A percentile compares a stretch with the other conserved stretches of the same genome.
phyloP scores from a whole-genome alignment of 2,329 filamentous ascomycete species.

The Cladorrhinum sp. region DNA sequence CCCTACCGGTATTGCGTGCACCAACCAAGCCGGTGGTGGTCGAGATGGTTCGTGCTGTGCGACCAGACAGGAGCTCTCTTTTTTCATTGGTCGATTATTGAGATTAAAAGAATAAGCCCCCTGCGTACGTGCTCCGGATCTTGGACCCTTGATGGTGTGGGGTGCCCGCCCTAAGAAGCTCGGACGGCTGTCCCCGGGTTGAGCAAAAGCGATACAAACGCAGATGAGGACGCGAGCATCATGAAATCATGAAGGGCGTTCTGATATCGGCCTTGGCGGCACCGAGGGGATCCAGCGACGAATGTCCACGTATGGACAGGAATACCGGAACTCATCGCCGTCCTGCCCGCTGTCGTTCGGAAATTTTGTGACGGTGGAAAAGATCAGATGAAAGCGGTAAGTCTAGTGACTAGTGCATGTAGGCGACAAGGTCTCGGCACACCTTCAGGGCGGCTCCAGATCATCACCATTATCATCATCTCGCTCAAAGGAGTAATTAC shows the following conservation, averaged over 20 bases:
- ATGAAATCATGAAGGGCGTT: background rate
- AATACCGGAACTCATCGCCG: background rate
- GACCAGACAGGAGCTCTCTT: background rate
- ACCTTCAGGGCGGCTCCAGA: slow-evolving; percentile 15
- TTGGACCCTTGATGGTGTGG: background rate
- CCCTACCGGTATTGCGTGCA: background rate
- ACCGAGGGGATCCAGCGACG: background rate
- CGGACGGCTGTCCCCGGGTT: background rate
- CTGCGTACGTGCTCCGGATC: background rate
- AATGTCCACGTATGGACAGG: background rate
- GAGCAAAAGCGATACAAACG: background rate
- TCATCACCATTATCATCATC: background rate
- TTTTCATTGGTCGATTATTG: background rate
- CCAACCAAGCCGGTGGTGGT: background rate
- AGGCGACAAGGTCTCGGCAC: slow-evolving; percentile 9
- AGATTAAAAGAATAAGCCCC: background rate
- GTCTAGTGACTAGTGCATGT: slow-evolving; percentile 4
- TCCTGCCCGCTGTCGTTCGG: slow-evolving; percentile 11
- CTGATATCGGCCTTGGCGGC: background rate
- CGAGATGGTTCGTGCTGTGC: background rate
- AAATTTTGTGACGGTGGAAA: slow-evolving; percentile 17
- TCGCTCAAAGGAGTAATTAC: background rate
- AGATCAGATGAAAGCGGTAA: slow-evolving; percentile 20
- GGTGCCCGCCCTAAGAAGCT: background rate
- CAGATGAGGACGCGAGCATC: background rate